Percentiles rank a stretch among this genome's conserved stretches.
These are phyloP conservation scores for Radiomyces spectabilis DNA, from an alignment of 192 early-diverging fungal genomes.

Conservation along the genomic window DNA sequence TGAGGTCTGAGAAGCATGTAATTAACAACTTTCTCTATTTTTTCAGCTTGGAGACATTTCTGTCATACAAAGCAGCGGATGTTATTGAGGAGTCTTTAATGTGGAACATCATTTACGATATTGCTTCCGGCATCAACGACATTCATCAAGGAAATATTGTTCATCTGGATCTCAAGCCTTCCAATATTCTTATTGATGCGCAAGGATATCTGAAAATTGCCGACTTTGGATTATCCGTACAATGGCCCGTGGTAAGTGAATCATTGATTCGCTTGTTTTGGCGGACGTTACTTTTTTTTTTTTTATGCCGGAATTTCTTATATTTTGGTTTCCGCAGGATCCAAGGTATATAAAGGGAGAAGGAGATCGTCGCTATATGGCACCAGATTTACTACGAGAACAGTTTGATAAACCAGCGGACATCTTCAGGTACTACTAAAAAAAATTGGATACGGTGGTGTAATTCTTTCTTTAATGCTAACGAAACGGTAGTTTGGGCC, in stretches of 20 bases:
- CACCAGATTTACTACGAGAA: conserved; percentile 73
- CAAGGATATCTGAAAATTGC: conserved; percentile 73
- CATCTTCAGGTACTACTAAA: conserved; percentile 66
- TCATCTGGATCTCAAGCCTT: conserved; percentile 91
- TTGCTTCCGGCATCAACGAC: conserved; percentile 49
- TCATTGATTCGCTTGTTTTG: neutral
- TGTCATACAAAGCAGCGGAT: neutral
- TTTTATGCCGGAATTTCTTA: conserved; percentile 3
- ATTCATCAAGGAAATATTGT: conserved; percentile 65
- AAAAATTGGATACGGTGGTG: neutral
- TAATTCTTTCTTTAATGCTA: neutral
- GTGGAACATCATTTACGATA: neutral
- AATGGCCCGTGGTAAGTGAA: conserved; percentile 45
- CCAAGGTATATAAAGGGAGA: conserved; percentile 39
- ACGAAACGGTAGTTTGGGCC: conserved; percentile 60
- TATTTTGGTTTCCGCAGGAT: conserved; percentile 36
- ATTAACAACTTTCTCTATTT: conserved; percentile 5
- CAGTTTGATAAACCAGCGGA: conserved; percentile 74
- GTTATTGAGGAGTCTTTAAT: neutral
- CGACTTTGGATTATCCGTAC: conserved; percentile 84
- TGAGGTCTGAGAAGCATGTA: neutral
- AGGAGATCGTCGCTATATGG: conserved; percentile 91
- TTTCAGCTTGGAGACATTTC: conserved; percentile 1
- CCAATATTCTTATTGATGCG: conserved; percentile 70
- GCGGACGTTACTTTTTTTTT: conserved; percentile 6